These are phyloP conservation scores for Physcomitrium patens DNA, from an alignment of 225 moss, liverwort and hornwort species.

Conservation along the genomic window DNA sequence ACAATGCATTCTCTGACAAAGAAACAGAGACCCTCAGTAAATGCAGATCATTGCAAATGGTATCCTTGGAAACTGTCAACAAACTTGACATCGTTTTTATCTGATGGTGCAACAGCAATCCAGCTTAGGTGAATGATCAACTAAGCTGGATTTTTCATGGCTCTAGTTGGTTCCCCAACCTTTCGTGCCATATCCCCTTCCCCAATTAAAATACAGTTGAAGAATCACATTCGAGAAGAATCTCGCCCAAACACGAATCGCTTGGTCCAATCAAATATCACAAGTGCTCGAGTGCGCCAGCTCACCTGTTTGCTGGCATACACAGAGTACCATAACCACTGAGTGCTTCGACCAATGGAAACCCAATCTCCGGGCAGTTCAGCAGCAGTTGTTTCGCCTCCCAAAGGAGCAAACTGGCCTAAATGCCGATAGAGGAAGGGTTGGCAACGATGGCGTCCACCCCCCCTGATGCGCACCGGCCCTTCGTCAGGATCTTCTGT, in stretches of 20 bases:
- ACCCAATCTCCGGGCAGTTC: constrained; percentile 99
- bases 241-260: constrained; percentile 81
- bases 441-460: constrained; percentile 70
- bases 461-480: constrained; percentile 74
- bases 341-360: constrained; percentile 91
- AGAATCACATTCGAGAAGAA: constrained; percentile 77
- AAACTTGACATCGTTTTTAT: constrained; percentile 14
- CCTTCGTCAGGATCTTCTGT: constrained; percentile 54
- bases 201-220: not conserved
- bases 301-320: constrained; percentile 95
- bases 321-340: constrained; percentile 99
- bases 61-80: not conserved
- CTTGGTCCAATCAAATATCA: constrained; percentile 83
- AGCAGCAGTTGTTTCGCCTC: constrained; percentile 85
- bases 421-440: constrained; percentile 89
- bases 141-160: constrained; percentile 8
- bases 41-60: not conserved
- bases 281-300: constrained; percentile 83
- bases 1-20: constrained; percentile 24
- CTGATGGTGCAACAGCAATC: constrained; percentile 23
- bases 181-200: not conserved
- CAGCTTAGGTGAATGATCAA: constrained; percentile 8
- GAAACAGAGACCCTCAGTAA: constrained; percentile 5
- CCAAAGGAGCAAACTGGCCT: constrained; percentile 93
- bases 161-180: constrained; percentile 11